These are phyloP conservation scores for Huntiella decipiens DNA, from an alignment of 2,329 filamentous ascomycete species.

Conservation along the genomic window DNA sequence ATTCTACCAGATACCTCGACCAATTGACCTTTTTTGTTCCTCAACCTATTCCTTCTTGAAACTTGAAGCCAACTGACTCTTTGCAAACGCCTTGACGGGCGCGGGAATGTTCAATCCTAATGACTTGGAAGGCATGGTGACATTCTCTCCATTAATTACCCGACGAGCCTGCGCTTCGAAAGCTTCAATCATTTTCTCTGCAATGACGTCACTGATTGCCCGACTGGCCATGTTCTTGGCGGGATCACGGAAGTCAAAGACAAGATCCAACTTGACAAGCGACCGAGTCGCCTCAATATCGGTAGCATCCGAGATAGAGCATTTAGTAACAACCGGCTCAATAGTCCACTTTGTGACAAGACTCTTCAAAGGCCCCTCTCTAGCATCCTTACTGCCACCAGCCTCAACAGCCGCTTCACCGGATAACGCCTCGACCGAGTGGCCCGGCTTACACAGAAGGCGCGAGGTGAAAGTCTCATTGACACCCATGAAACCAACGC, in stretches of 20 bases:
- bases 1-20: too few species aligned
- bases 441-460: constrained; percentile 56
- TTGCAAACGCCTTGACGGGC: constrained; percentile 11
- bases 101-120: constrained; percentile 8
- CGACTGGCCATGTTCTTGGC: constrained; percentile 67
- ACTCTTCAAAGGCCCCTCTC: constrained; percentile 41
- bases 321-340: constrained; percentile 18
- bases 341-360: constrained; percentile 54
- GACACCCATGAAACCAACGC: constrained; percentile 68
- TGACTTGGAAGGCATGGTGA: neutral
- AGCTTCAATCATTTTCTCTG: constrained; percentile 74
- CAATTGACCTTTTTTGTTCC: neutral
- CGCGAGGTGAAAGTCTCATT: constrained; percentile 68
- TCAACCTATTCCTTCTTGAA: constrained; percentile 1
- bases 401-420: constrained; percentile 30
- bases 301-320: constrained; percentile 8
- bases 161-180: constrained; percentile 66
- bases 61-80: constrained; percentile 6
- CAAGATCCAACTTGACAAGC: constrained; percentile 55
- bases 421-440: constrained; percentile 58
- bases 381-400: constrained; percentile 15
- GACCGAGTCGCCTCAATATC: constrained; percentile 25
- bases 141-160: constrained; percentile 23
- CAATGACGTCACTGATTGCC: constrained; percentile 67
- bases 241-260: constrained; percentile 77